Percentiles rank a stretch among this genome's conserved stretches.
Conservation (phyloP, 768 basidiomycete species). For the Lepiota brunneoincarnata region DNA sequence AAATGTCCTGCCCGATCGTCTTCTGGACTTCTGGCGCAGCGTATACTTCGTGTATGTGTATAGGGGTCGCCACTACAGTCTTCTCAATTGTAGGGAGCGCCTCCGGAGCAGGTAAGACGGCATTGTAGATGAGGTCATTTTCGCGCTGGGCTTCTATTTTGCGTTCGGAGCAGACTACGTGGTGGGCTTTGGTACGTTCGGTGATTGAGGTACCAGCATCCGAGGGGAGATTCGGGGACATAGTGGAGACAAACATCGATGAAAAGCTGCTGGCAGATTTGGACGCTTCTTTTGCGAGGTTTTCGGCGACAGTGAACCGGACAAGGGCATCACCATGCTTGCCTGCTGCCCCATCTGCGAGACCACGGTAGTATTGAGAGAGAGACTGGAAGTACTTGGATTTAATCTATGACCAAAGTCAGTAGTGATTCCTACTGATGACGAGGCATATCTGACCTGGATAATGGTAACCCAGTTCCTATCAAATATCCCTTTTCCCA, state of each 20-base stretch:
- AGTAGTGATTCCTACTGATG: conserved; percentile 1
- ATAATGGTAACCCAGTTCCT: conserved; percentile 89
- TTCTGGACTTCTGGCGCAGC: conserved; percentile 88
- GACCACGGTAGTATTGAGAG: conserved; percentile 81
- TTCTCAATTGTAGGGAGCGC: conserved; percentile 83
- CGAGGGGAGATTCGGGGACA: conserved; percentile 80
- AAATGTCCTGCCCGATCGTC: conserved; percentile 91
- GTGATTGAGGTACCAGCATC: conserved; percentile 79
- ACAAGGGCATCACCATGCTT: conserved; percentile 88
- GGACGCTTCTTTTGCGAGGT: conserved; percentile 79
- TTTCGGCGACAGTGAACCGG: conserved; percentile 74
- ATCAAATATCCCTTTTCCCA: conserved; percentile 95
- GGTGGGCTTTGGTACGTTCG: conserved; percentile 83
- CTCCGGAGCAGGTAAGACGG: conserved; percentile 76
- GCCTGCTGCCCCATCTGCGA: conserved; percentile 69
- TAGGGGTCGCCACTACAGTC: conserved; percentile 73
- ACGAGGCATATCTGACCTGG: conserved; percentile 47
- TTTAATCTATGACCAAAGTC: conserved; percentile 61
- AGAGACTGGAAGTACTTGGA: conserved; percentile 86
- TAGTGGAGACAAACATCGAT: conserved; percentile 64
- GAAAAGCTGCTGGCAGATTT: conserved; percentile 67
- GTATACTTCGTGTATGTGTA: conserved; percentile 94
- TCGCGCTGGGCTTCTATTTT: conserved; percentile 77
- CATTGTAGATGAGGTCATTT: conserved; percentile 98
- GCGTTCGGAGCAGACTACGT: conserved; percentile 72